A percentile compares a stretch with the other conserved stretches of the same genome.
Evolutionary conservation across 2,329 filamentous ascomycete species (phyloP).

Genomic region (Aspergillus japonicus): DNA sequence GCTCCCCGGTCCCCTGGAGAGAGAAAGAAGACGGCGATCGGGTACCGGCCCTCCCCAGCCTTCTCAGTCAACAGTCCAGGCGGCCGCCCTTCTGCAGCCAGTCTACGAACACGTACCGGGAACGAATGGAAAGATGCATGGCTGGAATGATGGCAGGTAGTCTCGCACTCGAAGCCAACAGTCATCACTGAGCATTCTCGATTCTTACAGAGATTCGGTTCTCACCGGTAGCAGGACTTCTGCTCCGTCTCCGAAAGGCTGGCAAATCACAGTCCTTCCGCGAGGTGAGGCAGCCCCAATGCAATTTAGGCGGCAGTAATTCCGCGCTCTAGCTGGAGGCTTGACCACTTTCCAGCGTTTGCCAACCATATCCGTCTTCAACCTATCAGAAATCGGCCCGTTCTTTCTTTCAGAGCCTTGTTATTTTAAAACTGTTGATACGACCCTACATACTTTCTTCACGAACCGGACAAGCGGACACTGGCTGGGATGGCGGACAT

Average conservation of each 20-base stretch:
- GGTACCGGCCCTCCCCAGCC: conserved; percentile 57
- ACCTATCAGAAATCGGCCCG: background rate
- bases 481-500: conserved; percentile 1
- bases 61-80: conserved; percentile 37
- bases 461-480: conserved; percentile 7
- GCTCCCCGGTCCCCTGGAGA: conserved; percentile 47
- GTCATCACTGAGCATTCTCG: background rate
- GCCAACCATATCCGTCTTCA: conserved; percentile 1
- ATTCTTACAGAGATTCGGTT: background rate
- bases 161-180: background rate
- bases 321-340: background rate
- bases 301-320: background rate
- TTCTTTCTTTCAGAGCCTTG: conserved; percentile 17
- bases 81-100: conserved; percentile 35
- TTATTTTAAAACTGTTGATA: conserved; percentile 23
- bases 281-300: background rate
- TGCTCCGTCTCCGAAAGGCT: background rate
- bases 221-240: background rate
- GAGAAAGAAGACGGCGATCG: conserved; percentile 60
- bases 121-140: conserved; percentile 39
- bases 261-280: background rate
- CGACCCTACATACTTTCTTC: conserved; percentile 25
- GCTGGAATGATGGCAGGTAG: conserved; percentile 34
- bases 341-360: background rate
- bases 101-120: conserved; percentile 29